Evolutionary conservation across 2,329 filamentous ascomycete species (phyloP).

Genomic region (Macrophomina tecta): DNA sequence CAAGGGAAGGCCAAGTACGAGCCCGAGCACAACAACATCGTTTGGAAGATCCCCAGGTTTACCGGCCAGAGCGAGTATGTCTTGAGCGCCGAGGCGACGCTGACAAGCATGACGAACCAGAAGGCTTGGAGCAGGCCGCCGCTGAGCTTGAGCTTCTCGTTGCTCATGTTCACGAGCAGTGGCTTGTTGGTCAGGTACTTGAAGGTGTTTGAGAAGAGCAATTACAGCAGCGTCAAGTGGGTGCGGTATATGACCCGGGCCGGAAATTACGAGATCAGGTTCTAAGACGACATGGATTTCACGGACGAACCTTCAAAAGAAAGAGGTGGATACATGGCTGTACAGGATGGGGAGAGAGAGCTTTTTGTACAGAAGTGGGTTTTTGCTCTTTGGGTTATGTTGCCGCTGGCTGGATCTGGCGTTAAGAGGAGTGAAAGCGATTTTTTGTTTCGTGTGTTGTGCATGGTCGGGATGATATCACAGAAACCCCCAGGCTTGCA

Average conservation of each 20-base stretch:
- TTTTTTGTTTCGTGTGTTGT: neutral
- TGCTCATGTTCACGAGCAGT: conserved; percentile 98
- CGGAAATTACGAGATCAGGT: conserved; percentile 97
- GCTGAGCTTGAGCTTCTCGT: conserved; percentile 85
- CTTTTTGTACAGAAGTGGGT: neutral
- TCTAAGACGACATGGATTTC: neutral
- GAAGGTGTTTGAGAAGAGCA: conserved; percentile 99
- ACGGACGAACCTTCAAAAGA: neutral
- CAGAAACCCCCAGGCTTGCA: conserved; percentile 21
- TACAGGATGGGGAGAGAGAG: neutral
- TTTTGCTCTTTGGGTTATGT: neutral
- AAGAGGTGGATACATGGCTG: neutral
- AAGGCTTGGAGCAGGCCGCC: conserved; percentile 96
- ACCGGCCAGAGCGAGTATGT: conserved; percentile 98
- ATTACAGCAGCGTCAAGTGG: conserved; percentile 99
- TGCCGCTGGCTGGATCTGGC: neutral
- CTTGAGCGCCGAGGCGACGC: conserved; percentile 86
- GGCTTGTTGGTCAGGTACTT: conserved; percentile 91
- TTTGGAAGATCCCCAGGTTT: conserved; percentile 99
- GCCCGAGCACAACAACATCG: conserved; percentile 95
- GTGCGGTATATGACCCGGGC: conserved; percentile 98
- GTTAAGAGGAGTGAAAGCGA: conserved; percentile 9
- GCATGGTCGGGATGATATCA: conserved; percentile 25
- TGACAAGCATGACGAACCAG: conserved; percentile 98
- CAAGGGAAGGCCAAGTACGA: conserved; percentile 99